Conservation (phyloP, 345 rosid species). For the Salix caprea region DNA sequence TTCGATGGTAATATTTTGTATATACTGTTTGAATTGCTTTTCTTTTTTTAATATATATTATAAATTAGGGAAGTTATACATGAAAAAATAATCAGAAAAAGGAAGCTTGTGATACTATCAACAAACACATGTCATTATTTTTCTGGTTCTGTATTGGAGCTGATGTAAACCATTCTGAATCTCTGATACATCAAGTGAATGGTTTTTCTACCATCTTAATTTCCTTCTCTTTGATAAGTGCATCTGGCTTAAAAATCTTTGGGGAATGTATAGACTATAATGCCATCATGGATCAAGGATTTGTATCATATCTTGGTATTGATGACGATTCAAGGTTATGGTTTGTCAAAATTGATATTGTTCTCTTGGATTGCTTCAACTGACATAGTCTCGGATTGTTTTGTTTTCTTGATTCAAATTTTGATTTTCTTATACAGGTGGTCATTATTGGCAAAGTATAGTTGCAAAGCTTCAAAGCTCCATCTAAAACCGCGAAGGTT, state of each 20-base stretch:
- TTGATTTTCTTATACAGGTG: constrained; percentile 60
- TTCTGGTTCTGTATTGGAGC: constrained; percentile 3
- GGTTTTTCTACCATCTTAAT: background rate
- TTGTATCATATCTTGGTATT: background rate
- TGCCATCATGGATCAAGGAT: background rate
- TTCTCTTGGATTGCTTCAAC: background rate
- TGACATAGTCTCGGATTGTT: background rate
- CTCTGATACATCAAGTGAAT: background rate
- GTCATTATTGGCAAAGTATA: constrained; percentile 95
- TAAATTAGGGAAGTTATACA: background rate
- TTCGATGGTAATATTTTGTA: constrained; percentile 68
- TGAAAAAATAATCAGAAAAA: background rate
- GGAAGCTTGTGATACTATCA: constrained; percentile 1
- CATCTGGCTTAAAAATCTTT: background rate
- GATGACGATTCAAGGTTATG: background rate
- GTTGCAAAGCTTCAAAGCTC: constrained; percentile 99
- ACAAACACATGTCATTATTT: background rate
- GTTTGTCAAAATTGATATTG: background rate
- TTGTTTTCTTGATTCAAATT: background rate
- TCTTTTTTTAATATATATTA: background rate
- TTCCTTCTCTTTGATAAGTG: background rate
- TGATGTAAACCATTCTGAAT: constrained; percentile 1
- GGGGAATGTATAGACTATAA: background rate
- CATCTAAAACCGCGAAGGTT: constrained; percentile 94
- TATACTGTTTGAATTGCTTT: background rate